phyloP scores from a whole-genome alignment of 2,329 filamentous ascomycete genomes.

The Pseudogymnoascus verrucosus region DNA sequence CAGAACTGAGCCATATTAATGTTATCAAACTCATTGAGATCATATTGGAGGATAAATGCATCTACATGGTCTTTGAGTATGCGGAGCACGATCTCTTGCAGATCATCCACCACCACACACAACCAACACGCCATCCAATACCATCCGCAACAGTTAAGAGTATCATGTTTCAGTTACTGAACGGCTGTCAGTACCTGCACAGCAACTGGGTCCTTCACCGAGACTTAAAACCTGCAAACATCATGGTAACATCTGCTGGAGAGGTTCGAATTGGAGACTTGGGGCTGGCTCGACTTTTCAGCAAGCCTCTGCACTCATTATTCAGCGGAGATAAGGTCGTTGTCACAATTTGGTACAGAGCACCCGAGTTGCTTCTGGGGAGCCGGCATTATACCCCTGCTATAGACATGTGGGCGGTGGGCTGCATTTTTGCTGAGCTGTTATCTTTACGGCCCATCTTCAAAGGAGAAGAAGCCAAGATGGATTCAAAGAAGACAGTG shows the following conservation, averaged over 20 bases:
- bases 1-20: conserved; percentile 80
- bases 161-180: conserved; percentile 91
- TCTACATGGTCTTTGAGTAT: conserved; percentile 99
- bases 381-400: conserved; percentile 95
- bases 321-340: conserved; percentile 97
- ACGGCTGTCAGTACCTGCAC: conserved; percentile 90
- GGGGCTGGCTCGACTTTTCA: conserved; percentile 83
- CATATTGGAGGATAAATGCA: conserved; percentile 96
- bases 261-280: conserved; percentile 94
- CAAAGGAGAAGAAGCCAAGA: conserved; percentile 97
- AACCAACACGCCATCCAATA: conserved; percentile 80
- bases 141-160: conserved; percentile 83
- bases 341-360: conserved; percentile 98
- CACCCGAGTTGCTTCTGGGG: conserved; percentile 85
- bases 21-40: conserved; percentile 90
- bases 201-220: conserved; percentile 96
- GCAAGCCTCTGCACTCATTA: conserved; percentile 85
- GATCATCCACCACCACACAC: conserved; percentile 93
- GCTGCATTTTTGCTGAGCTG: conserved; percentile 95
- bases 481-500: conserved; percentile 96
- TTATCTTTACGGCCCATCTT: conserved; percentile 89
- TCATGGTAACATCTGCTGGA: conserved; percentile 88
- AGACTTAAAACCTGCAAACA: conserved; percentile 95
- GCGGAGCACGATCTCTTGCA: conserved; percentile 95
- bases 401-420: conserved; percentile 95